Conservation (phyloP, 2,329 filamentous ascomycete species). For the Colletotrichum falcatum region DNA sequence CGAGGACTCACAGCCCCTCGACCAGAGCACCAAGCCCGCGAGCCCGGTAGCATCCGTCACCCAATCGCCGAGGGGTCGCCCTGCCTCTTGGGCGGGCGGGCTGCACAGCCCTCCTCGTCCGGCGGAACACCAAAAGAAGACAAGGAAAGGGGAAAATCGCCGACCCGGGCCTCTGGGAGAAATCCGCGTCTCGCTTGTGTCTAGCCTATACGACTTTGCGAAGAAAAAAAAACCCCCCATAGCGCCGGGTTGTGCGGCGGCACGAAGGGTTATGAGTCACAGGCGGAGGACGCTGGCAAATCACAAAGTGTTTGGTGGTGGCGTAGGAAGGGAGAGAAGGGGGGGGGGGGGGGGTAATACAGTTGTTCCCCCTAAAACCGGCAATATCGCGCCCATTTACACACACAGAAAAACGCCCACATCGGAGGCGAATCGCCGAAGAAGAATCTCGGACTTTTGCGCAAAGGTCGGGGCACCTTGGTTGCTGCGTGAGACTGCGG, state of each 20-base stretch:
- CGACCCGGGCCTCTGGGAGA: neutral
- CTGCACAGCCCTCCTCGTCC: neutral
- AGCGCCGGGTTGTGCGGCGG: neutral
- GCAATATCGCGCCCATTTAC: neutral
- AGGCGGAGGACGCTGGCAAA: constrained; percentile 8
- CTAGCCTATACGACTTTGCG: neutral
- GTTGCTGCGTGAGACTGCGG: too few species aligned
- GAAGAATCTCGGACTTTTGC: neutral
- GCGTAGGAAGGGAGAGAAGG: too few species aligned
- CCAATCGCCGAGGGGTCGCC: neutral
- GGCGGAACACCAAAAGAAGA: neutral
- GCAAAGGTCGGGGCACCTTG: neutral
- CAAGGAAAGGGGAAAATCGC: too few species aligned
- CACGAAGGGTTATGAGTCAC: constrained; percentile 5
- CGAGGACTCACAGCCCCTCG: neutral
- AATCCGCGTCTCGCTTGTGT: neutral
- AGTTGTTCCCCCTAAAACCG: neutral
- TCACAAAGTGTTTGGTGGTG: neutral
- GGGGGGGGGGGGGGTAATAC: neutral
- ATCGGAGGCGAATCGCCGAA: neutral
- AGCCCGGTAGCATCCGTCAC: neutral
- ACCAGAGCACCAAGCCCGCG: neutral
- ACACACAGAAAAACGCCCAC: neutral
- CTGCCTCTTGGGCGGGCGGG: neutral
- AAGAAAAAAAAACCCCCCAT: too few species aligned